These are phyloP conservation scores for Saturnispora gosingensis DNA, from an alignment of 805 yeast species.

Conservation along the genomic window DNA sequence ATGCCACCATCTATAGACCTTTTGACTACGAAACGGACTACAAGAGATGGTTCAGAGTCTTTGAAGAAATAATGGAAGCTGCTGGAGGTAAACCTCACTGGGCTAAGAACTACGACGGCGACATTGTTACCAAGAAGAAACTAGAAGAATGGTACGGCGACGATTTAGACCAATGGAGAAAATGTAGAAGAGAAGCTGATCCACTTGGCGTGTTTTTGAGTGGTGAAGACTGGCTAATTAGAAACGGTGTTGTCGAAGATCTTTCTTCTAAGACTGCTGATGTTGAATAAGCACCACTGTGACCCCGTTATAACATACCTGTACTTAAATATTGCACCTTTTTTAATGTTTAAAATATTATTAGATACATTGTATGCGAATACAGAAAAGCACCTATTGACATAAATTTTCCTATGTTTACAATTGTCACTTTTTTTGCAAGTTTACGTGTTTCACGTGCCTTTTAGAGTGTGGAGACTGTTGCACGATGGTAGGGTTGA, in stretches of 20 bases:
- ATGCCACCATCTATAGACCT: slow-evolving; percentile 96
- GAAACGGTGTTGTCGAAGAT: slow-evolving; percentile 59
- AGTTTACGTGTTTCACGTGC: not conserved
- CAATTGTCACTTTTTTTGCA: not conserved
- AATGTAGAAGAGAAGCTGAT: slow-evolving; percentile 59
- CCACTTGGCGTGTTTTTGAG: slow-evolving; percentile 76
- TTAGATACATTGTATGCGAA: not conserved
- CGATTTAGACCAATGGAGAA: slow-evolving; percentile 50
- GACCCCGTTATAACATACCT: not conserved
- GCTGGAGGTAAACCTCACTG: slow-evolving; percentile 95
- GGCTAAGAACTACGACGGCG: slow-evolving; percentile 91
- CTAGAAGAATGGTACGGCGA: slow-evolving; percentile 76
- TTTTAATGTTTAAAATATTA: not conserved
- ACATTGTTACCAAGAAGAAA: slow-evolving; percentile 68
- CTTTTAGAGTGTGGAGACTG: not conserved
- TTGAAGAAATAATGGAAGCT: slow-evolving; percentile 66
- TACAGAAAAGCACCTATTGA: not conserved
- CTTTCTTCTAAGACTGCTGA: slow-evolving; percentile 9
- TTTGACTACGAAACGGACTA: slow-evolving; percentile 67
- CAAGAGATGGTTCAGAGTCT: slow-evolving; percentile 71
- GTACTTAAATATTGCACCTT: not conserved
- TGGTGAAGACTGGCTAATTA: slow-evolving; percentile 68
- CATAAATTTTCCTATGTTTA: not conserved
- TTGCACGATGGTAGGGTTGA: not conserved
- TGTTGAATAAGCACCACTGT: slow-evolving; percentile 3